phyloP scores from a whole-genome alignment of 805 yeast genomes.

The Blastobotrys parvus region DNA sequence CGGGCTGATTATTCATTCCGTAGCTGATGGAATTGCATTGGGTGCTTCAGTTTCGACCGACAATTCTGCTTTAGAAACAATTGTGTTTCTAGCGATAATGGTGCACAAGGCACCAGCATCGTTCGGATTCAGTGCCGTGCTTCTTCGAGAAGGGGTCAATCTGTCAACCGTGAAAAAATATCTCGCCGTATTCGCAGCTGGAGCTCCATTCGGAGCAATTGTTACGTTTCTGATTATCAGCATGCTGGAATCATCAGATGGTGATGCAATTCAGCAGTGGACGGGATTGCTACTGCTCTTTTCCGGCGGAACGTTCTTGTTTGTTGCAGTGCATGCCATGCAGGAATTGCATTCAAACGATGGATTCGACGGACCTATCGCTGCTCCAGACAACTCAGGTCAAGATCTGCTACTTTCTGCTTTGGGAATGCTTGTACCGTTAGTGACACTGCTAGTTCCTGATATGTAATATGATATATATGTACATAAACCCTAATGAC shows the following conservation, averaged over 20 bases:
- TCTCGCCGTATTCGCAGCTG: constrained; percentile 43
- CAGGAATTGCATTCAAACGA: constrained; percentile 27
- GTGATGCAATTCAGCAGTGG: constrained; percentile 27
- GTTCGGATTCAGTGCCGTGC: constrained; percentile 53
- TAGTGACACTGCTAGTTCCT: constrained; percentile 25
- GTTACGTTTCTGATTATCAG: constrained; percentile 36
- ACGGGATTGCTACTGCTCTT: constrained; percentile 48
- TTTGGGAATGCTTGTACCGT: constrained; percentile 27
- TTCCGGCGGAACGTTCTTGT: constrained; percentile 67
- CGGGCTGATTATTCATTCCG: constrained; percentile 57
- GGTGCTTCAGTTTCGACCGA: constrained; percentile 47
- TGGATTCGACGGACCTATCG: constrained; percentile 9
- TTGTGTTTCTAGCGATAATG: constrained; percentile 53
- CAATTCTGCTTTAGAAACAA: constrained; percentile 30
- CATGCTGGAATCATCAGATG: constrained; percentile 13
- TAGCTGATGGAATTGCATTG: constrained; percentile 66
- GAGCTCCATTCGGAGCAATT: constrained; percentile 58
- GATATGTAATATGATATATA: constrained; percentile 15
- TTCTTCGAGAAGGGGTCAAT: constrained; percentile 35
- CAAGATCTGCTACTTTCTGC: constrained; percentile 20
- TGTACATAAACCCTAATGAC: not conserved
- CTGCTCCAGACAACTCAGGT: constrained; percentile 2
- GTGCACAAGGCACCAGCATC: constrained; percentile 71
- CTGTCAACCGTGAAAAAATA: constrained; percentile 35
- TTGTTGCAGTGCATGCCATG: constrained; percentile 60